Evolutionary conservation across 106 monocot species (phyloP), one percentile per base, ranked within the genome.

Genomic region (Acorus calamus): DNA sequence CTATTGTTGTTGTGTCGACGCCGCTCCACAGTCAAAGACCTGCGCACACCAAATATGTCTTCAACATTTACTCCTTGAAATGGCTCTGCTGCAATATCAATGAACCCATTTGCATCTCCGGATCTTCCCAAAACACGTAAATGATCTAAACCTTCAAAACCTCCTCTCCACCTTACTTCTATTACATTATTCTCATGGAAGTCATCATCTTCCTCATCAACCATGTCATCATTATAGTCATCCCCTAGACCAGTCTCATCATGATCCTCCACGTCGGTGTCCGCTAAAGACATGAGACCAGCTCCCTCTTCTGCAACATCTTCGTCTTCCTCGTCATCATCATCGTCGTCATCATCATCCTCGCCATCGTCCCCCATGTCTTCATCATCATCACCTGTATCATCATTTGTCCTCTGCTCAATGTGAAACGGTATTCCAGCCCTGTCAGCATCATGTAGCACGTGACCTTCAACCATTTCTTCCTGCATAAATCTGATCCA

Each of bases 161-260:
- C 76, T 52, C 76, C 88, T 57, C 81, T 78, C 88, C 84, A 84
- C 65, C 84, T 76, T 62, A 88, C 88, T 76, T 81, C 84, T 61
- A 88, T 88, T 71, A 88, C 78, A 67, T 68, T 78, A 47, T 88
- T 81, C 13, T 73, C 80, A 57, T 67, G 71, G 42, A 81, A 74
- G 52, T 74, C 74, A 53, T 78, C 83, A 62, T 84, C 79, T 48
- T 89, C 81, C 11, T 81, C 89, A 68, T 84, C 84, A 14, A 79
- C 67, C 73, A 84, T 74, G 46, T 89, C 76, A 79, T 84, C 78
- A 70, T 79, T 81, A 62, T 81, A 84, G 11, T 76, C 81, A 70
- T 89, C 88, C 64, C 52, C 75, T 11, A 85, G 64, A 49, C 68
- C 81, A 81, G 56, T 70, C 50, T 77, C 85, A 72, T 83, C 80